Conservation (phyloP, 2,329 filamentous ascomycete genomes). For the Aspergillus aculeatus region DNA sequence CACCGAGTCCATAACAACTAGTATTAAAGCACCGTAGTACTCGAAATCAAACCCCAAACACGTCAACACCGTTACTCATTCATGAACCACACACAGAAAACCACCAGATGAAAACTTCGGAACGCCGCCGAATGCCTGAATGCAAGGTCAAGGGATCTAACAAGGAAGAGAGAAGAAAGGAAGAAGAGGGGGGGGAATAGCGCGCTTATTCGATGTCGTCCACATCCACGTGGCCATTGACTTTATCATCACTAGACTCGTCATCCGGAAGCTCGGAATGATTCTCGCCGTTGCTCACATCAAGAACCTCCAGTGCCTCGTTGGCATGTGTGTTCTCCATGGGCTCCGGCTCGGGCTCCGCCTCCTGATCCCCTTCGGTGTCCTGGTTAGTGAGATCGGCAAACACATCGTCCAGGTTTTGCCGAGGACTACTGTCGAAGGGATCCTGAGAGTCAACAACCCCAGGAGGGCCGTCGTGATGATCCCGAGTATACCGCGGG, state of each 20-base stretch:
- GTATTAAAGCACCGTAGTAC: conserved; percentile 1
- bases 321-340: conserved; percentile 49
- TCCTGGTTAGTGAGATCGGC: conserved; percentile 49
- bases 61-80: conserved; percentile 18
- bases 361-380: conserved; percentile 33
- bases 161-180: conserved; percentile 3
- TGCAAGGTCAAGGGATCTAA: conserved; percentile 3
- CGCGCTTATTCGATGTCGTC: conserved; percentile 9
- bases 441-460: conserved; percentile 33
- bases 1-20: conserved; percentile 16
- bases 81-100: conserved; percentile 20
- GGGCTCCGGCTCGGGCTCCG: conserved; percentile 28
- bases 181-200: neutral
- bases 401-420: conserved; percentile 46
- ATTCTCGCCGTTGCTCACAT: conserved; percentile 36
- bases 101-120: conserved; percentile 10
- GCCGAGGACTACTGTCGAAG: conserved; percentile 41
- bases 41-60: neutral
- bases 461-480: conserved; percentile 30
- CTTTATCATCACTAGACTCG: conserved; percentile 26
- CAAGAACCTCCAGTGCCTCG: conserved; percentile 46
- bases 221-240: conserved; percentile 21
- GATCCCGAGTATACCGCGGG: conserved; percentile 37
- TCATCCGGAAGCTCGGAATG: conserved; percentile 19
- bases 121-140: conserved; percentile 15